phyloP scores from a whole-genome alignment of 192 early-diverging fungal genomes.

The Funneliformis mosseae region DNA sequence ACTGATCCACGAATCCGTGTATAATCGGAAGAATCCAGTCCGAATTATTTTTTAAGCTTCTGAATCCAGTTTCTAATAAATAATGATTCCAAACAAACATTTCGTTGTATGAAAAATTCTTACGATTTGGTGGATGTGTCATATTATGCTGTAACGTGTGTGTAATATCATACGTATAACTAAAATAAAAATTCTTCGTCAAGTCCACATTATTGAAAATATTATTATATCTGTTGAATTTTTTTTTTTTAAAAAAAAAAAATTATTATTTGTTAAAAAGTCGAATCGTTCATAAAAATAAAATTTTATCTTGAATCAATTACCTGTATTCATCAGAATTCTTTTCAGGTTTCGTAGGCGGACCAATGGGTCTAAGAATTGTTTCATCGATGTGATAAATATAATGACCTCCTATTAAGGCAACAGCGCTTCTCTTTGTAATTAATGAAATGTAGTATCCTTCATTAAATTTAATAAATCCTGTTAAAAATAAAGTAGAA shows the following conservation, averaged over 20 bases:
- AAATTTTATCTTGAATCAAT: background rate
- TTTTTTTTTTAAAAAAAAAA: too few relatives aligned
- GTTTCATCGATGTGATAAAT: conserved; percentile 96
- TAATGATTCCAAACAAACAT: conserved; percentile 98
- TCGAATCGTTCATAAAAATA: background rate
- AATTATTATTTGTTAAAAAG: background rate
- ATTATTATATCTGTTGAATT: conserved; percentile 60
- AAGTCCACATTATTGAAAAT: conserved; percentile 93
- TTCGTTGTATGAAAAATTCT: conserved; percentile 56
- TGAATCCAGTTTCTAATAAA: conserved; percentile 67
- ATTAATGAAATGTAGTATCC: conserved; percentile 92
- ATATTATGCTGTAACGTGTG: conserved; percentile 88
- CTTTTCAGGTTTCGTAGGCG: conserved; percentile 63
- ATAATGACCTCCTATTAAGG: conserved; percentile 91
- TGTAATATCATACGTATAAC: conserved; percentile 96
- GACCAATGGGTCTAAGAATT: conserved; percentile 70
- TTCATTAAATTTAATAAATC: conserved; percentile 90
- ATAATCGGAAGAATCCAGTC: conserved; percentile 83
- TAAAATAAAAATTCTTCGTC: conserved; percentile 96
- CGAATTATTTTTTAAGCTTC: conserved; percentile 62
- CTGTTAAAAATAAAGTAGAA: conserved; percentile 37
- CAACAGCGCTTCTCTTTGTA: conserved; percentile 81
- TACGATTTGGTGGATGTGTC: conserved; percentile 51
- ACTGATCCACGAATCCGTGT: conserved; percentile 98
- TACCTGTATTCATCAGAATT: conserved; percentile 72